A percentile compares a stretch with the other conserved stretches of the same genome.
phyloP scores from a whole-genome alignment of 2,329 filamentous ascomycete species.

The Hymenoscyphus infarciens region DNA sequence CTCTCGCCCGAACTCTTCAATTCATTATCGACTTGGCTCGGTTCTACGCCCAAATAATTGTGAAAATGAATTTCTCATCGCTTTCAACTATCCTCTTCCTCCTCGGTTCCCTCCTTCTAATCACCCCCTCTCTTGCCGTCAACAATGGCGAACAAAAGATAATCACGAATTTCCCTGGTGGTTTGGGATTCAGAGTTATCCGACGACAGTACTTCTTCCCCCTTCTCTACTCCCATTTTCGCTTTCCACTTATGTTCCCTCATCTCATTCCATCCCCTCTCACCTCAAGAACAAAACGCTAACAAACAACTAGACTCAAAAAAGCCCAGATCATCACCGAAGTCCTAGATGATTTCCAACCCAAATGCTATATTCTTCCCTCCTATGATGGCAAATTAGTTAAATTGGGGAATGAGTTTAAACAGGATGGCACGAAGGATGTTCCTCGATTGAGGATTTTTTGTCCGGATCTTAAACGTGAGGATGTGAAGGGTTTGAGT shows the following conservation, averaged over 20 bases:
- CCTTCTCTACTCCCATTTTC: neutral
- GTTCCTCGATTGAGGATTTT: constrained; percentile 32
- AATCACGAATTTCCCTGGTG: no score
- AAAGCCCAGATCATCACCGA: constrained; percentile 27
- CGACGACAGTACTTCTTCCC: no score
- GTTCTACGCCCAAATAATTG: no score
- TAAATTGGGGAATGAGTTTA: constrained; percentile 42
- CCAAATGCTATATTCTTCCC: constrained; percentile 47
- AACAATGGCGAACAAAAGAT: no score
- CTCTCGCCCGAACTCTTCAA: no score
- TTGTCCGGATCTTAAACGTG: constrained; percentile 23
- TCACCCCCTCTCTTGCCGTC: no score
- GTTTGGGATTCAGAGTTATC: no score
- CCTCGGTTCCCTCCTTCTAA: no score
- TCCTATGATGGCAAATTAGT: constrained; percentile 44
- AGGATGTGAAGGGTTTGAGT: constrained; percentile 37
- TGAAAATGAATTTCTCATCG: no score
- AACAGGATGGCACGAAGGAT: constrained; percentile 29
- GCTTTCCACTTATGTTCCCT: neutral
- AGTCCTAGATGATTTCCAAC: constrained; percentile 55
- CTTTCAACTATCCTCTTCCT: no score
- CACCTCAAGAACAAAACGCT: neutral
- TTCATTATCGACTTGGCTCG: no score
- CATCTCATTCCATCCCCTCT: neutral
- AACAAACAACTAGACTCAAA: constrained; percentile 13